Conservation (phyloP, 1,284 basidiomycete species). For the Neolentinus lepideus region DNA sequence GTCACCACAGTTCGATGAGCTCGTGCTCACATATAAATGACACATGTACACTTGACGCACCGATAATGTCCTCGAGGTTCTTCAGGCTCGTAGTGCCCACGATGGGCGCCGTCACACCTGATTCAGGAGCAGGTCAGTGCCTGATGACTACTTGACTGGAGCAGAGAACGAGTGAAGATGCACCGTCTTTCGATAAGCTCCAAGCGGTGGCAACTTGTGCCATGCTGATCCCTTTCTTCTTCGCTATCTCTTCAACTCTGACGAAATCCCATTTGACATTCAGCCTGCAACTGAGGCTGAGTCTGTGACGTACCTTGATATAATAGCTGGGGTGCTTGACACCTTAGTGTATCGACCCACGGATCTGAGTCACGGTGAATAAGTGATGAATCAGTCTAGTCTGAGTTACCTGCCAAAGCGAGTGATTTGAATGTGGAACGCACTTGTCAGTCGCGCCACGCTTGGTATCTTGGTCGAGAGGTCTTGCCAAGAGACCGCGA, state of each 20-base stretch:
- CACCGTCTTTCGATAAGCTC: slow-evolving; percentile 22
- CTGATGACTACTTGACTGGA: background rate
- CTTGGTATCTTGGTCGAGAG: slow-evolving; percentile 18
- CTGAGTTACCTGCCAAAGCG: too few species aligned
- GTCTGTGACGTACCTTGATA: slow-evolving; percentile 14
- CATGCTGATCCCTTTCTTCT: slow-evolving; percentile 31
- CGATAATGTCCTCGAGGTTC: slow-evolving; percentile 22
- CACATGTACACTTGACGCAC: slow-evolving; percentile 6
- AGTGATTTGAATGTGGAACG: background rate
- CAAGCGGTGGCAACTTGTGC: slow-evolving; percentile 35
- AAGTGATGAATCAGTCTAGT: background rate
- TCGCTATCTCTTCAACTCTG: slow-evolving; percentile 35
- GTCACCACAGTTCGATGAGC: slow-evolving; percentile 11
- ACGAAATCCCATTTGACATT: background rate
- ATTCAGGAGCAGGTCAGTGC: background rate
- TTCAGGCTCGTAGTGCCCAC: slow-evolving; percentile 24
- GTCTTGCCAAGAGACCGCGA: slow-evolving; percentile 28
- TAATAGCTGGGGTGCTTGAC: background rate
- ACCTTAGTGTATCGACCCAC: background rate
- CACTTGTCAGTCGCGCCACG: slow-evolving; percentile 19
- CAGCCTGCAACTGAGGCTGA: slow-evolving; percentile 7
- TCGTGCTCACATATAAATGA: slow-evolving; percentile 5
- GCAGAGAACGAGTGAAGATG: background rate
- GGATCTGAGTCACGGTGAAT: background rate
- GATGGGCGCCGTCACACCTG: slow-evolving; percentile 21